Evolutionary conservation across 352 stramenopile species (phyloP), one percentile per base, ranked within the genome.

Genomic region (Globisporangium ultimum): DNA sequence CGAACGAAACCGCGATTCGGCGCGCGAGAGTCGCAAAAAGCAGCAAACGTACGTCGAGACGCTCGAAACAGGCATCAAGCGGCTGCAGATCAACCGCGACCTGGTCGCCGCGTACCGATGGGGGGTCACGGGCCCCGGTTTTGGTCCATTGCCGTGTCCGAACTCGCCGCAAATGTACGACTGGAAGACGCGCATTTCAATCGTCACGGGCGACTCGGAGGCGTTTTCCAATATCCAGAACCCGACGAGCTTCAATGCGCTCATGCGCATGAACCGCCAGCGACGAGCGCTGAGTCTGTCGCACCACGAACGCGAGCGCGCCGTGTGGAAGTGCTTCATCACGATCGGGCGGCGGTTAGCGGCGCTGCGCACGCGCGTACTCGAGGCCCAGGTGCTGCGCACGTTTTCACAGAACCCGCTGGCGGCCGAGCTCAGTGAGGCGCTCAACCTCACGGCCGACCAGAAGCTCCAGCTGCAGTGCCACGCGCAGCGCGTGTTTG

Each of bases 1-100:
- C 6, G 86, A 95, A 53, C 84, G 86, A 13, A 95, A 95, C 66
- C 86, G 86, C 24, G 86, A 95, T 45, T 95, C 86, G 17, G 86
- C 86, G 2, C 84, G 86, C 32, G 86, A 95, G 52, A 89, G 76
- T 47, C 78, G 86, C 47, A 90, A 80, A 58, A 95, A 95, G 63
- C 86, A 95, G 64, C 86, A 95, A 57, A 90, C 84, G 34, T 93
- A 95, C 57, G 86, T 95, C 20, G 86, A 93, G 61, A 84, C 84
- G 24, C 68, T 95, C 12, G 86, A 95, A 62, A 90, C 88, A 32
- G 84, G 86, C 38, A 95, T 95, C 67, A 91, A 95, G 64, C 78
- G 84, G 0, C 64, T 95, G 21, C 86, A 95, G 61, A 86, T 95
- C 53, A 91, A 91, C 57, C 76, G 82, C 12, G 84, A 95, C 50